phyloP scores from a whole-genome alignment of 495 filamentous ascomycete genomes.

The Penicillium angulare region DNA sequence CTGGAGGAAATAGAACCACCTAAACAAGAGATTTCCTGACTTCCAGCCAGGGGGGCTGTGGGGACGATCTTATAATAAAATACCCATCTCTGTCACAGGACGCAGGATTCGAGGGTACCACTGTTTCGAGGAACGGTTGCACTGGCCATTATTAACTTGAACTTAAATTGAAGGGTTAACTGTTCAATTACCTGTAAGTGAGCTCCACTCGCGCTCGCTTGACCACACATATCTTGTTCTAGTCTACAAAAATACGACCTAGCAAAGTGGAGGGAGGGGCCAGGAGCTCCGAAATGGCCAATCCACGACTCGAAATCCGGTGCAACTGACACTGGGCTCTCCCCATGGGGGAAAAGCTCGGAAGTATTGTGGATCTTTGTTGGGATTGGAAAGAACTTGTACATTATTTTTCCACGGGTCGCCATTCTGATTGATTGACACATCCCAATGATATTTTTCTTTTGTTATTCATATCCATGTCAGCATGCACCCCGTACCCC shows the following conservation, averaged over 20 bases:
- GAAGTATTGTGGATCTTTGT: neutral
- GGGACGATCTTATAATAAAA: neutral
- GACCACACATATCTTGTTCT: neutral
- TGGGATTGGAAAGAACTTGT: too few relatives aligned
- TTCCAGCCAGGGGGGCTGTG: neutral
- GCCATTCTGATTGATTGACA: too few relatives aligned
- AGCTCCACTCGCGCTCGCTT: constrained; percentile 5
- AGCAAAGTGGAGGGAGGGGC: neutral
- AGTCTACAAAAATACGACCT: neutral
- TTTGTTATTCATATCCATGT: too few relatives aligned
- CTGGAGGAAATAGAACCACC: neutral
- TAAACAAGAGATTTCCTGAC: neutral
- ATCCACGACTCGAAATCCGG: neutral
- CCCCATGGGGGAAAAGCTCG: constrained; percentile 3
- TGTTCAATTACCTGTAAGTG: too few relatives aligned
- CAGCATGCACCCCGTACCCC: too few relatives aligned
- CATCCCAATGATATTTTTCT: too few relatives aligned
- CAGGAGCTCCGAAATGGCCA: neutral
- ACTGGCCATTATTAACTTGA: neutral
- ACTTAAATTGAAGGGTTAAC: too few relatives aligned
- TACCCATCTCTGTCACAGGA: neutral
- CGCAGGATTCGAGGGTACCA: neutral
- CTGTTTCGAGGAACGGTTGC: neutral
- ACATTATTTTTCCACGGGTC: too few relatives aligned
- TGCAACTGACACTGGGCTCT: neutral